phyloP scores from a whole-genome alignment of 768 basidiomycete species.

The Hericium rajendrae region DNA sequence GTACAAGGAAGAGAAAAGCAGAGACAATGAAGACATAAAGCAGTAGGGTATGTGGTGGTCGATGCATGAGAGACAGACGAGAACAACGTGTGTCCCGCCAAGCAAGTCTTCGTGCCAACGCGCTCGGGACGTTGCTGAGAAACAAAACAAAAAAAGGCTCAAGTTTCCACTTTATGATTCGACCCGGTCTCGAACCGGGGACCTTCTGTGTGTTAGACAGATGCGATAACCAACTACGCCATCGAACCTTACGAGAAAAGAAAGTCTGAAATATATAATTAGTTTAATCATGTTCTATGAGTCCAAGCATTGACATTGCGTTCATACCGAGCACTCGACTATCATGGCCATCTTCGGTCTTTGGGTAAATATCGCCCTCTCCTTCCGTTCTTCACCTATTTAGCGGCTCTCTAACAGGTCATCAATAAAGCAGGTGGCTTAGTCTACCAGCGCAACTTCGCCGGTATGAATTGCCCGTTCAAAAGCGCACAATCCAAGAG shows the following conservation, averaged over 20 bases:
- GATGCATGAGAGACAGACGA: no score
- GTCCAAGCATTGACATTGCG: not conserved
- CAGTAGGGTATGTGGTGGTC: no score
- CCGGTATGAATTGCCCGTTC: slow-evolving; percentile 42
- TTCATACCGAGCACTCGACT: not conserved
- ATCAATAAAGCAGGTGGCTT: slow-evolving; percentile 98
- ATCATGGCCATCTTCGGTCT: slow-evolving; percentile 72
- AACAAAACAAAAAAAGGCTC: no score
- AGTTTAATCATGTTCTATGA: not conserved
- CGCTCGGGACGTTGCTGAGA: no score
- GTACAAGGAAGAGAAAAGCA: slow-evolving; percentile 6
- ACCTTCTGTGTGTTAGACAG: slow-evolving; percentile 49
- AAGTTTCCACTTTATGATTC: no score
- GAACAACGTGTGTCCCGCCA: no score
- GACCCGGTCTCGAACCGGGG: not conserved
- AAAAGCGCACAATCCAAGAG: not conserved
- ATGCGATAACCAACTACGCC: slow-evolving; percentile 81
- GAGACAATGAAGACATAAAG: not conserved
- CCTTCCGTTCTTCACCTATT: not conserved
- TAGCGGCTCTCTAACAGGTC: slow-evolving; percentile 41
- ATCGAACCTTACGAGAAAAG: slow-evolving; percentile 16
- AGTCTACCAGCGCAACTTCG: slow-evolving; percentile 87
- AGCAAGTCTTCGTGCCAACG: no score
- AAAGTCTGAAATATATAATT: not conserved
- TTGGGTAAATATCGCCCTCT: slow-evolving; percentile 46